A percentile compares a stretch with the other conserved stretches of the same genome.
These are phyloP conservation scores for Solanum pimpinellifolium DNA, from an alignment of 257 asterid species.

Conservation along the genomic window DNA sequence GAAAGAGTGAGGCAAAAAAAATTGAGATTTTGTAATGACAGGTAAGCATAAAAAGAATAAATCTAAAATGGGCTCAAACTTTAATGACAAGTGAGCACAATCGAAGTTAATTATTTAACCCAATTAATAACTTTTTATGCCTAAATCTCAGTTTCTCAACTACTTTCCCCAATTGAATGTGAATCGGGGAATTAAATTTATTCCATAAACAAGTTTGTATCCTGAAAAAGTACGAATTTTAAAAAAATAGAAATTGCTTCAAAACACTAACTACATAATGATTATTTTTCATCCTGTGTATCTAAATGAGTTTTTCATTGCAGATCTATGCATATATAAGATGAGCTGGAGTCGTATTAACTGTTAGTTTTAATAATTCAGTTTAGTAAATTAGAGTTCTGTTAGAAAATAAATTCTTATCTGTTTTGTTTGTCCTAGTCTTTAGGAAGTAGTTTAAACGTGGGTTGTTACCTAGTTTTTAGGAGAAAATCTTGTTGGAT, in stretches of 20 bases:
- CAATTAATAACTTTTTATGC: not conserved
- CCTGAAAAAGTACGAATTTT: not conserved
- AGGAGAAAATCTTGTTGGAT: no score
- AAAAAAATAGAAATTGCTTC: not conserved
- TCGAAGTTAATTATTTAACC: not conserved
- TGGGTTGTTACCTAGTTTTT: no score
- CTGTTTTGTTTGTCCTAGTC: no score
- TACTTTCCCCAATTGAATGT: not conserved
- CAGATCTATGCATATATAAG: not conserved
- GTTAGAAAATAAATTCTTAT: no score
- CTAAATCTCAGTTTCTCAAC: not conserved
- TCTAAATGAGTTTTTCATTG: not conserved
- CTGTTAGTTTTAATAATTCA: no score
- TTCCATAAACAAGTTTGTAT: no score
- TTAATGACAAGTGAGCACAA: not conserved
- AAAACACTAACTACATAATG: not conserved
- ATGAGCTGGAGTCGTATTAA: not conserved
- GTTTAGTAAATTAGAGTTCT: no score
- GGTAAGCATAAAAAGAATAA: not conserved
- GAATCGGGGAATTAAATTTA: no score
- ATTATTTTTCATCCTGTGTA: not conserved
- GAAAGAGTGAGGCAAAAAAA: not conserved
- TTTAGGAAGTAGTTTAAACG: no score
- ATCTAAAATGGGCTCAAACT: not conserved
- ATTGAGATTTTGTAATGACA: no score